Evolutionary conservation across 2,329 filamentous ascomycete species (phyloP).

Genomic region (Tolypocladium tundrense): DNA sequence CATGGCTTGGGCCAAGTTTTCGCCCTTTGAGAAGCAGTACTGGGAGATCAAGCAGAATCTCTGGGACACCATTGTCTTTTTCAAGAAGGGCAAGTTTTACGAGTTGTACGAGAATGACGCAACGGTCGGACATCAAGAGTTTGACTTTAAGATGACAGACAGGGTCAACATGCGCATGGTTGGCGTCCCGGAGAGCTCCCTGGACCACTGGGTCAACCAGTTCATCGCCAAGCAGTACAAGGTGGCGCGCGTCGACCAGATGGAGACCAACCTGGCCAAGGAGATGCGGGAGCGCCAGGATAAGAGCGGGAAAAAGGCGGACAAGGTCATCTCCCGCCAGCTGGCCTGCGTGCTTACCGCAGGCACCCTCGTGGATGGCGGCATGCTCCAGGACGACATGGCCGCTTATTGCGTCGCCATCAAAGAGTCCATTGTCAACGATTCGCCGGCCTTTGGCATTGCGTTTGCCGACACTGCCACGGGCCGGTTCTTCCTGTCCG

Average conservation of each 20-base stretch:
- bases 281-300: slow-evolving; percentile 93
- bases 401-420: slow-evolving; percentile 93
- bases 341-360: slow-evolving; percentile 83
- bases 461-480: slow-evolving; percentile 94
- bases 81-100: slow-evolving; percentile 99
- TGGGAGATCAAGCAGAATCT: slow-evolving; percentile 99
- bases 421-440: slow-evolving; percentile 68
- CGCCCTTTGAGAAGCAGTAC: slow-evolving; percentile 94
- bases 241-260: slow-evolving; percentile 91
- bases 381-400: slow-evolving; percentile 98
- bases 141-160: slow-evolving; percentile 95
- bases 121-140: slow-evolving; percentile 89
- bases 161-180: slow-evolving; percentile 99
- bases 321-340: slow-evolving; percentile 89
- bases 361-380: slow-evolving; percentile 86
- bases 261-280: slow-evolving; percentile 89
- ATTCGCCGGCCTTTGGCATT: slow-evolving; percentile 75
- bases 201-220: slow-evolving; percentile 97
- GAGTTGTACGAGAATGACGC: slow-evolving; percentile 98
- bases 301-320: slow-evolving; percentile 57
- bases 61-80: slow-evolving; percentile 96
- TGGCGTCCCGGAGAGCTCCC: slow-evolving; percentile 85
- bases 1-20: slow-evolving; percentile 69
- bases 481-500: slow-evolving; percentile 85
- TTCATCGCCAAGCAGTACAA: slow-evolving; percentile 98